These are phyloP conservation scores for Penicillium sp. DNA, from an alignment of 2,329 filamentous ascomycete genomes.

Conservation along the genomic window DNA sequence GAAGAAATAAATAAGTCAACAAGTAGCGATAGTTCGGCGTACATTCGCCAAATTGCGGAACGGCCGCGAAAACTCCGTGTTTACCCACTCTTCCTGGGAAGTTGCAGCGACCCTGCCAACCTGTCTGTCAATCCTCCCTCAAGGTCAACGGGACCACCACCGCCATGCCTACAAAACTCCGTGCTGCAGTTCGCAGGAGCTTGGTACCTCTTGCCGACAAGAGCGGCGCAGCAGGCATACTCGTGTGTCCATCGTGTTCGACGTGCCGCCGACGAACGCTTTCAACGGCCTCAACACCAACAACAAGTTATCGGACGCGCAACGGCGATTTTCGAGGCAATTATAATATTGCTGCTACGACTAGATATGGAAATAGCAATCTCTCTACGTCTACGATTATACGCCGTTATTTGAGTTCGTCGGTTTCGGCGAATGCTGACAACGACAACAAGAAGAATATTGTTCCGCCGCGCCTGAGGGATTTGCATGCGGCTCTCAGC, in stretches of 20 bases:
- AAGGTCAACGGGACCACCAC: slow-evolving; percentile 14
- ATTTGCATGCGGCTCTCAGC: slow-evolving; percentile 52
- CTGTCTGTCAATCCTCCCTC: not conserved
- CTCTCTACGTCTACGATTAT: not conserved
- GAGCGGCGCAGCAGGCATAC: slow-evolving; percentile 13
- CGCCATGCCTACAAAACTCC: slow-evolving; percentile 39
- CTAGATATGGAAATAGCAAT: not conserved
- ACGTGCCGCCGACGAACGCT: slow-evolving; percentile 29
- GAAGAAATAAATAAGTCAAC: not conserved
- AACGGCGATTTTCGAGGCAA: not conserved
- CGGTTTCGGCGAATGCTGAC: slow-evolving; percentile 27
- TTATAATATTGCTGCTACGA: not conserved
- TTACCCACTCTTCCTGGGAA: not conserved
- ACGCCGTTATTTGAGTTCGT: slow-evolving; percentile 4
- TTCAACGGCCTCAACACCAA: slow-evolving; percentile 18
- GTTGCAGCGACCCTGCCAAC: not conserved
- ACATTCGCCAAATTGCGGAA: not conserved
- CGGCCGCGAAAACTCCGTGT: not conserved
- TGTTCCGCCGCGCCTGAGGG: slow-evolving; percentile 49
- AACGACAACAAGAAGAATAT: slow-evolving; percentile 48
- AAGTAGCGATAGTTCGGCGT: not conserved
- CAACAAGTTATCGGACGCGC: slow-evolving; percentile 5
- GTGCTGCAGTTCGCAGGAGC: slow-evolving; percentile 32
- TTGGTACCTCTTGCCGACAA: slow-evolving; percentile 25
- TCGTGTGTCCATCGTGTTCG: slow-evolving; percentile 39